These are phyloP conservation scores for Aspergillus sclerotiicarbonarius DNA, from an alignment of 495 filamentous ascomycete genomes.

Conservation along the genomic window DNA sequence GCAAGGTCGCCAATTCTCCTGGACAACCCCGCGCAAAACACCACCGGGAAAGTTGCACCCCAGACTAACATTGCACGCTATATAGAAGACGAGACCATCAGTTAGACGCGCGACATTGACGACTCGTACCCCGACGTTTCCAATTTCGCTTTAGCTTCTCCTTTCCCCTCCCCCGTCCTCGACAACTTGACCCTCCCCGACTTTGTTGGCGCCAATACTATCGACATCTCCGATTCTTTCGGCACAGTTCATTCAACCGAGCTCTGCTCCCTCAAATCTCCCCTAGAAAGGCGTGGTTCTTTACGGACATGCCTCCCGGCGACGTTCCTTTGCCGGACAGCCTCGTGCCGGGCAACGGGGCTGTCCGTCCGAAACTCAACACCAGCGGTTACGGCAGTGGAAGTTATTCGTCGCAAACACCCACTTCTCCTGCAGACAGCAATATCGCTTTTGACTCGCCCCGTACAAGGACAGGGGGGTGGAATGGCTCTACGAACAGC, in stretches of 20 bases:
- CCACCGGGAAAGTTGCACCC: background rate
- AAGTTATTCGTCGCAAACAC: constrained; percentile 39
- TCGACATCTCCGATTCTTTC: constrained; percentile 3
- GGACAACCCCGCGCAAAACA: constrained; percentile 22
- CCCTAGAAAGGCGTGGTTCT: constrained; percentile 14
- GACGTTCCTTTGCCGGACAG: constrained; percentile 45
- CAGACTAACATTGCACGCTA: constrained; percentile 8
- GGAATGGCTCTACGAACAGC: constrained; percentile 29
- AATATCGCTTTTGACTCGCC: constrained; percentile 45
- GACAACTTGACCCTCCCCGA: constrained; percentile 10
- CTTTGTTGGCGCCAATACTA: constrained; percentile 17
- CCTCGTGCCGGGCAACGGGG: constrained; percentile 48
- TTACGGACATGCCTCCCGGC: constrained; percentile 45
- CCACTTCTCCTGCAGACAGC: constrained; percentile 46
- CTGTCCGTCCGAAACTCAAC: constrained; percentile 40
- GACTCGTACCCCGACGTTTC: background rate
- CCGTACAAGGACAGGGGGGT: constrained; percentile 31
- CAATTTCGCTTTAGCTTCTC: constrained; percentile 7
- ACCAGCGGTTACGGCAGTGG: constrained; percentile 39
- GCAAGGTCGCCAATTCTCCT: constrained; percentile 14
- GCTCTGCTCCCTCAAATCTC: background rate
- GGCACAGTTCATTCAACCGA: background rate
- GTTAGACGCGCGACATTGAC: constrained; percentile 3
- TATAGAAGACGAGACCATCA: background rate
- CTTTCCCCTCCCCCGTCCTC: constrained; percentile 9